Base-by-base conservation (phyloP, 2,329 filamentous ascomycete species). In the Apiospora aurea region DNA sequence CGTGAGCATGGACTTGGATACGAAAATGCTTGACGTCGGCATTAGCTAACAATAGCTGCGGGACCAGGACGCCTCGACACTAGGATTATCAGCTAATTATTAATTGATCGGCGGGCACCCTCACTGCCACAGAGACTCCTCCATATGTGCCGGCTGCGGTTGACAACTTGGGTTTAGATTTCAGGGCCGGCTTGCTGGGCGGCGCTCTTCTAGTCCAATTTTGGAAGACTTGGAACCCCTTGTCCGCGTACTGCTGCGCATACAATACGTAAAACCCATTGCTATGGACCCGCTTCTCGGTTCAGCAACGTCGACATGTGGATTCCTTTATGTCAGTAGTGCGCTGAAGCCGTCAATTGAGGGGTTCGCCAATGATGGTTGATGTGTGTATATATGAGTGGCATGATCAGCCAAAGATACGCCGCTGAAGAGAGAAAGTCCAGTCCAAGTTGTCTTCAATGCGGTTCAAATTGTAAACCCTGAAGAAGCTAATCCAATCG, bases 1-100 rank as follows among this genome's bases (percentile, higher is more conserved):
- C 18, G 3, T 38, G 18, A 8, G 53, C n/a, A 38, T 64, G 53
- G 53, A n/a, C 4, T 11, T 41, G 29, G 5, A 41, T 10, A n/a
- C 57, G 4, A 41, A 21, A 64, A 21, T 21, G 6, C 34, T 41
- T 64, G 57, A 64, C 34, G 34, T 64, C 18, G 34, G 57, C 29
- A 41, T 41, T 64, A 64, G 57, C 57, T 64, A 41, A 64, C 41
- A 38, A 64, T 64, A 41, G 34, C 46, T 49, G 46, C 57, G 57
- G 34, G 34, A 41, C 34, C 13, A 21, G 7, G 21, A 49, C 41
- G 8, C 18, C 57, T 64, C 10, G 34, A n/a, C 53, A 38, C 34
- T 41, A n/a, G 57, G 21, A 41, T 21, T 38, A 29, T 6, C 57
- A 64, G 18, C 11, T 13, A 8, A 26, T 41, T n/a, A 51, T 24